phyloP scores from a whole-genome alignment of 129 eudicot genomes.

The Logfia minima region DNA sequence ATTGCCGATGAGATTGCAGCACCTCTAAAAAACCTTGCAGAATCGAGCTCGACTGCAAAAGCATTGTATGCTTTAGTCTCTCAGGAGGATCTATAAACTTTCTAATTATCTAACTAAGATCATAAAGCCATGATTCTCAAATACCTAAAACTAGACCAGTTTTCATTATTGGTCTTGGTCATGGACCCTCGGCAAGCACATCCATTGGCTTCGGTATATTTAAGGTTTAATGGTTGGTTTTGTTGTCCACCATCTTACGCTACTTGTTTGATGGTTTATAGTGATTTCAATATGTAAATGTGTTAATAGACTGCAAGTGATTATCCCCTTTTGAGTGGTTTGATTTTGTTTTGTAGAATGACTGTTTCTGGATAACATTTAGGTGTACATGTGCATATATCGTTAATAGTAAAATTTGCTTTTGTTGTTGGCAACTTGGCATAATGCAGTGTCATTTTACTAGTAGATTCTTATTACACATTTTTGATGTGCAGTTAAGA shows the following conservation, averaged over 20 bases:
- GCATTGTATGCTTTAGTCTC: slow-evolving; percentile 43
- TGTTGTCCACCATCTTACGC: neutral
- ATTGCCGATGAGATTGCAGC: slow-evolving; percentile 44
- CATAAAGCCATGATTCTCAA: neutral
- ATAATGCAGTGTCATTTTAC: too few relatives aligned
- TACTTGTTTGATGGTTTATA: slow-evolving; percentile 7
- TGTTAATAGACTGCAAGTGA: slow-evolving; percentile 28
- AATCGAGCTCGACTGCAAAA: slow-evolving; percentile 62
- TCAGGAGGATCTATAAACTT: slow-evolving; percentile 24
- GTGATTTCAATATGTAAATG: slow-evolving; percentile 25
- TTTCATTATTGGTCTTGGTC: neutral
- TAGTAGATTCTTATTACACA: too few relatives aligned
- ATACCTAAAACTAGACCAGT: slow-evolving; percentile 13
- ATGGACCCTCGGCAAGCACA: neutral
- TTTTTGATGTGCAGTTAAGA: too few relatives aligned
- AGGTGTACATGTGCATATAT: neutral
- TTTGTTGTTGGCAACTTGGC: too few relatives aligned
- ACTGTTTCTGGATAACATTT: slow-evolving; percentile 6
- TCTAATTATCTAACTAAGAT: slow-evolving; percentile 9
- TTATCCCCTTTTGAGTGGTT: slow-evolving; percentile 16
- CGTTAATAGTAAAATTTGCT: slow-evolving; percentile 16
- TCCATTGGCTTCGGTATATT: neutral
- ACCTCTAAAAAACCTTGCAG: slow-evolving; percentile 50
- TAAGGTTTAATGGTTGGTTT: neutral
- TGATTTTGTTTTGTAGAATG: slow-evolving; percentile 13